Evolutionary conservation across 176 grass and related monocot species (phyloP).

Genomic region (Aegilops speltoides): DNA sequence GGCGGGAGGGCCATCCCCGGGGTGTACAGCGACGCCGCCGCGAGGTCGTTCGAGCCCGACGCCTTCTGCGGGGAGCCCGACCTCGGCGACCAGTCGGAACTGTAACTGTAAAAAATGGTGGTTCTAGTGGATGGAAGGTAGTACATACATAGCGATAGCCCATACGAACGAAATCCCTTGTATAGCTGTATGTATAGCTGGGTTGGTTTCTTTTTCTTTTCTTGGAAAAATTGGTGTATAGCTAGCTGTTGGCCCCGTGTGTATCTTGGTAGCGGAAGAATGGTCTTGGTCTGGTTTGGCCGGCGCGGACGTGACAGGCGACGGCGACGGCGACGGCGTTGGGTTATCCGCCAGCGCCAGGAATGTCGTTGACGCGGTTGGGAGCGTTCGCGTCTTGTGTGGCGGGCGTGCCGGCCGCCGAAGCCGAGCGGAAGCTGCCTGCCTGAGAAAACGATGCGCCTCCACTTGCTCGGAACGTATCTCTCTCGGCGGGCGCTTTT

Average conservation of each 20-base stretch:
- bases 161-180: neutral
- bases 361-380: neutral
- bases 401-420: neutral
- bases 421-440: neutral
- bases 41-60: conserved; percentile 88
- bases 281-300: neutral
- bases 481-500: neutral
- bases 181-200: neutral
- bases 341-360: neutral
- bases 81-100: conserved; percentile 40
- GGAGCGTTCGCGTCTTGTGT: neutral
- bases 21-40: conserved; percentile 63
- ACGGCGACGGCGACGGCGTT: too few species aligned
- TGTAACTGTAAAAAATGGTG: neutral
- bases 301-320: too few species aligned
- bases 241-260: too few species aligned
- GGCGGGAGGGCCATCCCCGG: conserved; percentile 51
- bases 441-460: neutral
- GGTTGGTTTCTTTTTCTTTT: neutral
- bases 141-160: neutral
- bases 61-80: conserved; percentile 86
- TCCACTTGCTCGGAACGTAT: neutral
- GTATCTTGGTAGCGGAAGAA: neutral
- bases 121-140: neutral
- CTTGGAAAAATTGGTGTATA: too few species aligned